Conservation (phyloP, 306 rosid species). For the Dryas octopetala region DNA sequence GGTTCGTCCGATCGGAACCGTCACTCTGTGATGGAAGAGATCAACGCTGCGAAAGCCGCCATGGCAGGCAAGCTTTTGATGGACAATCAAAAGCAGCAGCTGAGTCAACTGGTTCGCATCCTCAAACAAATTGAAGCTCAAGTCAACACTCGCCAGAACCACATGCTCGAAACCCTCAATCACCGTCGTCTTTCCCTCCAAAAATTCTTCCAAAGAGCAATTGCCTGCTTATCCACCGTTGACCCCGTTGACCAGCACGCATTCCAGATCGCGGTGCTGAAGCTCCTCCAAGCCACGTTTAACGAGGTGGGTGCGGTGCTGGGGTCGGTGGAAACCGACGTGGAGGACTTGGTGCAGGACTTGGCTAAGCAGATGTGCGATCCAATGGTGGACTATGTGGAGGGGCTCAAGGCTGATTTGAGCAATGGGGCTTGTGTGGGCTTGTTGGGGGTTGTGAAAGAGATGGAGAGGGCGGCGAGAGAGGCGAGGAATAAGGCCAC, state of each 20-base stretch:
- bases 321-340: conserved; percentile 13
- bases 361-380: conserved; percentile 18
- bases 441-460: conserved; percentile 10
- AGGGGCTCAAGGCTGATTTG: conserved; percentile 16
- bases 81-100: conserved; percentile 15
- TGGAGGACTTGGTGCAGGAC: conserved; percentile 8
- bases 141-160: neutral
- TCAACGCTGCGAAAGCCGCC: neutral
- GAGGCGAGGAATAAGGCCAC: conserved; percentile 10
- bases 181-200: neutral
- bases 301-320: neutral
- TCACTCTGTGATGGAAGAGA: conserved; percentile 2
- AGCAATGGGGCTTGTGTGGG: conserved; percentile 1
- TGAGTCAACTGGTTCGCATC: conserved; percentile 1
- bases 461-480: neutral
- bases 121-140: conserved; percentile 13
- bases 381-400: conserved; percentile 11
- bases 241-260: conserved; percentile 9
- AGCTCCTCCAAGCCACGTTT: conserved; percentile 2
- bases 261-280: neutral
- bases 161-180: conserved; percentile 16
- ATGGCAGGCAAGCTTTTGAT: conserved; percentile 1
- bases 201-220: neutral
- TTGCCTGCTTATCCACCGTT: conserved; percentile 3
- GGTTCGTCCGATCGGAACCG: neutral